Evolutionary conservation across 2,329 filamentous ascomycete genomes (phyloP).

Genomic region (Stemphylium lycopersici): DNA sequence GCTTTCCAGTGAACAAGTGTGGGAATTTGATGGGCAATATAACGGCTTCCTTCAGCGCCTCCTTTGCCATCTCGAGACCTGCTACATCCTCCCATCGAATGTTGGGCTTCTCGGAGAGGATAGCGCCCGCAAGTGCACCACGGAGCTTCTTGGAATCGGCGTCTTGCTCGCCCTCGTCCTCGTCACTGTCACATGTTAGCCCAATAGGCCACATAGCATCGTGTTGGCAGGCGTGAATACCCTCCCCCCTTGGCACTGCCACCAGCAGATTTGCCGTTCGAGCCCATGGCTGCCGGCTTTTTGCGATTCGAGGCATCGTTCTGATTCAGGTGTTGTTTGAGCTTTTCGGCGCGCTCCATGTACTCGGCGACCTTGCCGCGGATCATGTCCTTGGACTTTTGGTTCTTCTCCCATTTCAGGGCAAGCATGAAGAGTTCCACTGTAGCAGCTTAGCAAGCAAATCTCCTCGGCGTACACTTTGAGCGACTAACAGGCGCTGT

Average conservation of each 20-base stretch:
- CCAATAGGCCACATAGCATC: not conserved
- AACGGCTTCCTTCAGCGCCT: conserved; percentile 96
- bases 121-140: conserved; percentile 87
- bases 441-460: conserved; percentile 28
- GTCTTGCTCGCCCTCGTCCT: conserved; percentile 71
- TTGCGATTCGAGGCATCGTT: conserved; percentile 70
- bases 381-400: conserved; percentile 96
- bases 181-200: conserved; percentile 55
- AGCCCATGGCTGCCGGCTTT: conserved; percentile 73
- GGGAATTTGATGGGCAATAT: conserved; percentile 98
- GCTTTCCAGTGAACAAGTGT: conserved; percentile 91
- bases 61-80: conserved; percentile 90
- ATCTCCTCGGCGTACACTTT: not conserved
- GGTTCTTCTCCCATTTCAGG: conserved; percentile 99
- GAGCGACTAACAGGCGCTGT: conserved; percentile 66
- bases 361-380: conserved; percentile 93
- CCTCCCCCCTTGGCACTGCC: conserved; percentile 66
- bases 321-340: conserved; percentile 86
- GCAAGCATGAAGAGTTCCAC: conserved; percentile 99
- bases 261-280: conserved; percentile 70
- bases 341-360: conserved; percentile 98
- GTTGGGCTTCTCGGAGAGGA: conserved; percentile 93
- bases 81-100: conserved; percentile 98
- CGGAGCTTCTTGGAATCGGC: conserved; percentile 95
- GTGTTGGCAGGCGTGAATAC: conserved; percentile 39